Evolutionary conservation across 2,329 filamentous ascomycete genomes (phyloP).

Genomic region (Leptosphaerulina australis): DNA sequence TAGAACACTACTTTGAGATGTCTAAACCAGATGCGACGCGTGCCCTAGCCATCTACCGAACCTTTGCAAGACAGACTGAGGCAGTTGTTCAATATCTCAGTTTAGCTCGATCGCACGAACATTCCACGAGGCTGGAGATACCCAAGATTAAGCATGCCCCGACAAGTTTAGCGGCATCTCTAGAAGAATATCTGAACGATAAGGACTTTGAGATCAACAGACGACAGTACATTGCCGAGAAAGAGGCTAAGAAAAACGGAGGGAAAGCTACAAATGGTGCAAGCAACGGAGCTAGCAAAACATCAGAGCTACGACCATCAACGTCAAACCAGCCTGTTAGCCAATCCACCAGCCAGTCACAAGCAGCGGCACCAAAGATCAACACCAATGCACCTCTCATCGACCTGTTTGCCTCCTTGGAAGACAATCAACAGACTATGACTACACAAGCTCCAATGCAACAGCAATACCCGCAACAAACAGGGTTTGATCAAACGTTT

Average conservation of each 20-base stretch:
- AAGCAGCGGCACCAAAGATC: slow-evolving; percentile 26
- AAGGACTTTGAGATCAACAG: slow-evolving; percentile 94
- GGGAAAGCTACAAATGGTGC: slow-evolving; percentile 49
- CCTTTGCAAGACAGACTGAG: slow-evolving; percentile 90
- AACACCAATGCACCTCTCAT: slow-evolving; percentile 40
- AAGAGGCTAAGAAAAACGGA: slow-evolving; percentile 69
- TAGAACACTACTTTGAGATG: slow-evolving; percentile 98
- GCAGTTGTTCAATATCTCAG: slow-evolving; percentile 88
- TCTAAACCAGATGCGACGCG: slow-evolving; percentile 91
- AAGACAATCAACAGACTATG: slow-evolving; percentile 47
- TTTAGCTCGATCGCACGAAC: slow-evolving; percentile 86
- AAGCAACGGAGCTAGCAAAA: slow-evolving; percentile 41
- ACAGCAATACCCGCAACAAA: slow-evolving; percentile 44
- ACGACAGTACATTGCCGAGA: slow-evolving; percentile 87
- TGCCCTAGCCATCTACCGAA: slow-evolving; percentile 89
- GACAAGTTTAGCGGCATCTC: slow-evolving; percentile 82
- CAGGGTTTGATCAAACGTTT: slow-evolving; percentile 32
- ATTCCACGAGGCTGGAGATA: slow-evolving; percentile 89
- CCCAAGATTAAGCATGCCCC: slow-evolving; percentile 97
- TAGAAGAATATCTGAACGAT: slow-evolving; percentile 94
- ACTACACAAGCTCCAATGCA: slow-evolving; percentile 42
- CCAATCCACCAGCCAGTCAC: slow-evolving; percentile 32
- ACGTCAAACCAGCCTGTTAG: slow-evolving; percentile 34
- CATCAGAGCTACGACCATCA: slow-evolving; percentile 42
- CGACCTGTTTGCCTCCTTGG: slow-evolving; percentile 42